Base-by-base conservation (phyloP, 2,329 filamentous ascomycete genomes). In the Aspergillus aculeatinus region DNA sequence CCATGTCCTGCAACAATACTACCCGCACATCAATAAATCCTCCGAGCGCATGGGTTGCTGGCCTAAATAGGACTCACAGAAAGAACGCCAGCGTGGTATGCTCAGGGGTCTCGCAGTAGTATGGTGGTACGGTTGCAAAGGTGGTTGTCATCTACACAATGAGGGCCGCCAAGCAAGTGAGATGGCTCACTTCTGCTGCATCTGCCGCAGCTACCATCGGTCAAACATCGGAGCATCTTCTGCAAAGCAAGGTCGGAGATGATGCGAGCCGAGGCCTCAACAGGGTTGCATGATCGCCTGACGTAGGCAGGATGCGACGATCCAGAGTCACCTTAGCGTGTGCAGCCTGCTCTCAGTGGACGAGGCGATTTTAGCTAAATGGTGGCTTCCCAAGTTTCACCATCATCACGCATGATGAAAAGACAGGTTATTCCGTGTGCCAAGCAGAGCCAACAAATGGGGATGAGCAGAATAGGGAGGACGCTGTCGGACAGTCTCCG, bases 231-330 rank as follows among this genome's bases (percentile, higher is more conserved):
- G 27, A 27, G 33, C 14, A 42, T 42, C 14, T n/a, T 42, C 39
- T 42, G 39, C 39, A 42, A n/a, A 9, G 14, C 16, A 27, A 6
- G 6, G 35, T 42, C 54, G 54, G 54, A 56, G 54, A 35, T 35
- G 11, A 16, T 50, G 44, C 54, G 54, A 56, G 27, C 54, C 54
- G 49, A 56, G 54, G 39, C 39, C 39, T 42, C 6, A n/a, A 49
- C 31, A 39, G 14, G 25, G 29, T 35, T 29, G 23, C n/a, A 47
- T 39, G 54, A 35, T 35, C 33, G 44, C 11, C n/a, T 48, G 53
- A 55, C 16, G 48, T 19, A 19, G 48, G 42, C 23, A 49, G 23
- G 29, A 35, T 21, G 29, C 54, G 54, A 33, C 48, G 16, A 19
- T 49, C 27, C 54, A 25, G 47, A 16, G 19, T 25, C 11, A 5